Percentiles rank a stretch among this genome's conserved stretches.
Evolutionary conservation across 2,329 filamentous ascomycete genomes (phyloP).

Genomic region (Aspergillus puulaauensis): DNA sequence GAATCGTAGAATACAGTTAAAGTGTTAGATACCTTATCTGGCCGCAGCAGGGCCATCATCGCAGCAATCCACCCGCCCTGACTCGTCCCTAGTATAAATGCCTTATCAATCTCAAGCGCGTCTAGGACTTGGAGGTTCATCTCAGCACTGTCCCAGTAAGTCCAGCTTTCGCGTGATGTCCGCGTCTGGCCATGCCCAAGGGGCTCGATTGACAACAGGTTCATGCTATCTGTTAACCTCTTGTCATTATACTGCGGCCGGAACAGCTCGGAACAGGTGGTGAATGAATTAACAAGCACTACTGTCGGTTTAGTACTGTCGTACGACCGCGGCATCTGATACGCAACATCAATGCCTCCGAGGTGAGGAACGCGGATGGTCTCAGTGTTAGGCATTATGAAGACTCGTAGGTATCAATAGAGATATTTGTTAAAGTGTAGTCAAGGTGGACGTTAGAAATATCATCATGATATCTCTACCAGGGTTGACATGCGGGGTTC

Average conservation of each 20-base stretch:
- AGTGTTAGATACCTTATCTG: background rate
- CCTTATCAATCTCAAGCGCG: background rate
- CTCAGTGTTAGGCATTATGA: background rate
- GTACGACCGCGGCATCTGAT: background rate
- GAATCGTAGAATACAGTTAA: background rate
- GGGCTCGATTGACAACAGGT: background rate
- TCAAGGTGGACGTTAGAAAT: too few relatives aligned
- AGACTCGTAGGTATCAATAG: too few relatives aligned
- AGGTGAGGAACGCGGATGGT: background rate
- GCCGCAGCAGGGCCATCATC: background rate
- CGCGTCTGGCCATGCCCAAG: background rate
- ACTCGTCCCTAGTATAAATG: background rate
- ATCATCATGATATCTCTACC: too few relatives aligned
- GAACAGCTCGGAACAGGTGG: background rate
- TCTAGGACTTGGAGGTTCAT: background rate
- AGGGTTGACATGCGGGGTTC: too few relatives aligned
- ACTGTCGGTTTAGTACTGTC: background rate
- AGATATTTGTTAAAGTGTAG: too few relatives aligned
- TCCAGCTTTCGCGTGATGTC: background rate
- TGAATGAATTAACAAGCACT: background rate
- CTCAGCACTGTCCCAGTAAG: background rate
- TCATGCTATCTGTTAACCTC: background rate
- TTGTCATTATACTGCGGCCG: background rate
- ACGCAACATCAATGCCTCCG: background rate
- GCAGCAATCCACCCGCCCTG: background rate